Evolutionary conservation across 73 alveolate genomes (phyloP).

Genomic region (Paramecium biaurelia): DNA sequence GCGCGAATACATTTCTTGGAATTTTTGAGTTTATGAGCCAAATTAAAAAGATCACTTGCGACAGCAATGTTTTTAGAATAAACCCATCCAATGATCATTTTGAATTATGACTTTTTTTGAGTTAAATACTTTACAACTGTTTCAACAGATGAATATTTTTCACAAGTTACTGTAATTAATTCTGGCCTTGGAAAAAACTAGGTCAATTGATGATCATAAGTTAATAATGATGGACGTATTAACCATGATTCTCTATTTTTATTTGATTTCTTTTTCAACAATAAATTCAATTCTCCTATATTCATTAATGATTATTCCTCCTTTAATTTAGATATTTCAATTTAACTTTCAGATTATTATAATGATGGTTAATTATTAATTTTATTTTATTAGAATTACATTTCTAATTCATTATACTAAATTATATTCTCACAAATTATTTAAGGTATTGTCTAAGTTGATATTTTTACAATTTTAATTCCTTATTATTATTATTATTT

Average conservation of each 20-base stretch:
- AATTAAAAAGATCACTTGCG: neutral
- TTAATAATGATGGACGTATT: neutral
- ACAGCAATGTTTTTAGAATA: neutral
- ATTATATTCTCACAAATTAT: neutral
- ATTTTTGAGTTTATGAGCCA: neutral
- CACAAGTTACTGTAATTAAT: neutral
- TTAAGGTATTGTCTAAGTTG: neutral
- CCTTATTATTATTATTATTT: neutral
- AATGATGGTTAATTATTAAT: neutral
- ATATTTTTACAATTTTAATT: neutral
- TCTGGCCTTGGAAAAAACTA: neutral
- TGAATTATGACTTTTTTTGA: neutral
- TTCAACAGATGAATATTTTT: neutral
- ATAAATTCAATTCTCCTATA: neutral
- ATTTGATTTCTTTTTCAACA: neutral
- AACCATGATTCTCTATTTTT: neutral
- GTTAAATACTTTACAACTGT: neutral
- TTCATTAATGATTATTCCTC: neutral
- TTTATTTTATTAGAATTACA: neutral
- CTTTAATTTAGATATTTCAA: neutral
- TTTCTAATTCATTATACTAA: neutral
- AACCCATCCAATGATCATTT: neutral
- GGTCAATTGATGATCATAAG: neutral
- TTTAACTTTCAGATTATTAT: neutral
- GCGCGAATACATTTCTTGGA: neutral